Percentiles rank a stretch among this genome's conserved stretches.
Evolutionary conservation across 148 eudicot species (phyloP).

Genomic region (Amaranthus hypochondriacus): DNA sequence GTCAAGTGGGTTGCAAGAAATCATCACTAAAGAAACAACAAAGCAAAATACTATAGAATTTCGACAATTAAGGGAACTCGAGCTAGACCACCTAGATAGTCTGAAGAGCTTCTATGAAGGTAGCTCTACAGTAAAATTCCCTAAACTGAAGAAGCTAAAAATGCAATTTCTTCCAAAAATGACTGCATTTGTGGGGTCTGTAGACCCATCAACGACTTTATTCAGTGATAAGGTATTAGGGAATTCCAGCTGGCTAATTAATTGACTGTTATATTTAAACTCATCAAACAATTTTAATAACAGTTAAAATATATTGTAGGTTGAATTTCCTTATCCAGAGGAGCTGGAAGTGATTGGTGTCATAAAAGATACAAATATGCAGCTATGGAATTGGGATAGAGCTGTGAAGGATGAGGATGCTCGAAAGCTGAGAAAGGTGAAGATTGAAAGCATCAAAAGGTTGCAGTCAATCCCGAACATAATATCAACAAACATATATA

Average conservation of each 20-base stretch:
- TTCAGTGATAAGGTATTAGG: constrained; percentile 1
- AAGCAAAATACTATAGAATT: background rate
- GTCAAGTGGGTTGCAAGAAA: background rate
- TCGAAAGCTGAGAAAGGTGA: background rate
- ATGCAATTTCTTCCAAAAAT: background rate
- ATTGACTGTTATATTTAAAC: background rate
- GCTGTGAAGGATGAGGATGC: no score
- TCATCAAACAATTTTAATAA: no score
- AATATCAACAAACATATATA: background rate
- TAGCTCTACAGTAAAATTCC: background rate
- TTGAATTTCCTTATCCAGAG: background rate
- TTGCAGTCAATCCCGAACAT: background rate
- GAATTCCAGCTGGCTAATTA: no score
- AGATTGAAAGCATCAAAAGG: background rate
- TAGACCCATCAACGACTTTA: background rate
- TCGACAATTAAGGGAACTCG: no score
- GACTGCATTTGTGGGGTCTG: background rate
- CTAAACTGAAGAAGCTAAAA: background rate
- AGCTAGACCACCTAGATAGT: no score
- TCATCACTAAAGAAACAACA: background rate
- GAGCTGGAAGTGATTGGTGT: background rate
- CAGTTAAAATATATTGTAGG: background rate
- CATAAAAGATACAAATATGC: background rate
- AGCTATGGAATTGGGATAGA: background rate
- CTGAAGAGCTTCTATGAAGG: no score